Evolutionary conservation across 108 stramenopile species (phyloP).

Genomic region (Tribonema minus): DNA sequence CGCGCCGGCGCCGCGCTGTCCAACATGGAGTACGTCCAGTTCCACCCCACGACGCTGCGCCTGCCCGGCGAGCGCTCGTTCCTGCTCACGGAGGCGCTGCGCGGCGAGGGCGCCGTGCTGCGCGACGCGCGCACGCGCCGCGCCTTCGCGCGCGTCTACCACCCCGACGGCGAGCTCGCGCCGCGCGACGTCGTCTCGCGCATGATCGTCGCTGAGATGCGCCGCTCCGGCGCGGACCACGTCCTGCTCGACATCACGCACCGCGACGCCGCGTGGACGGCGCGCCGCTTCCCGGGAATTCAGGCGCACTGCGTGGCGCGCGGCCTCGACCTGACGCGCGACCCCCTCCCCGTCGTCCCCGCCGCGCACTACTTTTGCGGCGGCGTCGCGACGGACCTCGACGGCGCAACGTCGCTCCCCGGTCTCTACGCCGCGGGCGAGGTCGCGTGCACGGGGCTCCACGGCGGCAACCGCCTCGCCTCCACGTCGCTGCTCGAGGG

Average conservation of each 20-base stretch:
- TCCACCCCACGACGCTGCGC: slow-evolving; percentile 84
- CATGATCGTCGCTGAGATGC: slow-evolving; percentile 71
- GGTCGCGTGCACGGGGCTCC: slow-evolving; percentile 84
- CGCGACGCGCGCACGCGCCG: slow-evolving; percentile 67
- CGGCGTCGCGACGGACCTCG: slow-evolving; percentile 74
- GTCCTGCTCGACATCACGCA: slow-evolving; percentile 81
- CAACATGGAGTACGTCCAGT: slow-evolving; percentile 91
- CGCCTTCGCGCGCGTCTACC: slow-evolving; percentile 75
- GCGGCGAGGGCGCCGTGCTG: slow-evolving; percentile 83
- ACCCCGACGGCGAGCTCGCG: slow-evolving; percentile 81
- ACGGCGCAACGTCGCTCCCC: slow-evolving; percentile 63
- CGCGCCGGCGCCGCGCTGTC: slow-evolving; percentile 63
- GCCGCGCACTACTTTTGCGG: slow-evolving; percentile 92
- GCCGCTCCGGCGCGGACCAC: slow-evolving; percentile 12
- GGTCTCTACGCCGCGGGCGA: slow-evolving; percentile 81
- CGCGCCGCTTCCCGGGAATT: slow-evolving; percentile 75
- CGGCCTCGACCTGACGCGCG: slow-evolving; percentile 71
- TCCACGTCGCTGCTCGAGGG: slow-evolving; percentile 89
- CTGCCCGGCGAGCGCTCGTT: slow-evolving; percentile 77
- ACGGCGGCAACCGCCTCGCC: slow-evolving; percentile 87
- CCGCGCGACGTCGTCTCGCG: slow-evolving; percentile 88
- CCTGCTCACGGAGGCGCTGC: slow-evolving; percentile 82
- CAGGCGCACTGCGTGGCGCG: slow-evolving; percentile 24
- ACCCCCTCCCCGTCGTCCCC: slow-evolving; percentile 75
- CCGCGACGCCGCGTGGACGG: slow-evolving; percentile 71